Base-by-base conservation (phyloP, 169 alveolate species). In the Plasmodium adleri region DNA sequence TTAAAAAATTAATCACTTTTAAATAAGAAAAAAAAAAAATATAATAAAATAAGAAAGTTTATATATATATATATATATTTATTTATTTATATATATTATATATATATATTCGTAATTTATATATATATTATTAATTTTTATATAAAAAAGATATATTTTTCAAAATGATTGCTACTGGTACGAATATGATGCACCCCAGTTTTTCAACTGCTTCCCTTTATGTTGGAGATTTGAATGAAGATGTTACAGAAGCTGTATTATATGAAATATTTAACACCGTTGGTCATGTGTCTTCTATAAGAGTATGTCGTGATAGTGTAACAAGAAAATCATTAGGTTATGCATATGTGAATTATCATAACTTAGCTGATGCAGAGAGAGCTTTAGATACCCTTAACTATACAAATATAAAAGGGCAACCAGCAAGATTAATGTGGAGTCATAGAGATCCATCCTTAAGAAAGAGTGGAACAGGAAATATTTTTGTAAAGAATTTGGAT, bases 401-500 rank as follows among this genome's bases (percentile, higher is more conserved):
- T 89, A 95, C 98, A 28, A 95, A 95, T 66, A 97, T 97, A 83
- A 94, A 96, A 92, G 99, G 98, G 10, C 98, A 96, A 62, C 98
- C 98, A 58, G 95, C 97, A 87, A 95, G 99, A 62, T 95, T 97
- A 63, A 96, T 96, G 98, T 96, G 98, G 98, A 94, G 97, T 91
- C 96, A 96, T 62, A 91, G 98, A 50, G 98, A 97, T 94, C 99
- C 99, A 10, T 93, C 97, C 9, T 90, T 98, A 71, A 95, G 99
- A 64, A 97, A 96, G 93, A 95, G 97, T 73, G 98, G 98, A 43
- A 97, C 96, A 15, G 98, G 99, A 1, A 97, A 97, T 90, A 95
- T 98, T 3, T 98, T 97, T 85, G 99, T 98, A 64, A 98, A 97
- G 93, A 98, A 98, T 83, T 94, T 98, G 62, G 99, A 96, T 93